Evolutionary conservation across 139 green algal species (phyloP), one percentile per base, ranked within the genome.

Genomic region (Spirogloea muscicola): DNA sequence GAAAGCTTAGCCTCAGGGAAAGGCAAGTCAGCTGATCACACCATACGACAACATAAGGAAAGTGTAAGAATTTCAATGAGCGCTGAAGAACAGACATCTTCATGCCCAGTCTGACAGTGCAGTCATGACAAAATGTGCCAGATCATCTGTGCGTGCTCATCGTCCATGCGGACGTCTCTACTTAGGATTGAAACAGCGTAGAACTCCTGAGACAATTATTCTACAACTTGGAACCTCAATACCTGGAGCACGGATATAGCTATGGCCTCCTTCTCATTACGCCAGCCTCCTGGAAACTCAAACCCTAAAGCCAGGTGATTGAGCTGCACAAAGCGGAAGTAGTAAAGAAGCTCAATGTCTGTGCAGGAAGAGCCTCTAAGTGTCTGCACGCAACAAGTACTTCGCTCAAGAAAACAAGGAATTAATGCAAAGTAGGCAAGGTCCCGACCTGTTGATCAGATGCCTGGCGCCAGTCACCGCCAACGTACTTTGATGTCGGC

Each of bases 281-380:
- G 70, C 92, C 93, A 98, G 9, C 93, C 93, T 29, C 93, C 93
- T 13, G 57, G 13, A 31, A 87, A 89, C 74, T 93, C 88, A 60
- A 95, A 95, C 1, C 73, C 90, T 34, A 95, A 72, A 41, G 89
- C 84, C 48, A 84, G 69, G 62, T 91, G 84, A 13, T 84, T 91
- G 48, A 52, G n/a, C 68, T 77, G 52, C 37, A 25, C 36, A 5
- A 21, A 10, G 51, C 13, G 51, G 5, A 34, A 60, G 51, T 7
- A 34, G 33, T 55, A 55, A 21, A 55, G 21, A n/a, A 55, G 46
- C n/a, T 21, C 46, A 55, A 21, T 55, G 21, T 55, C 46, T 31
- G n/a, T 31, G n/a, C 21, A 55, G 21, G n/a, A 55, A 55, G 21
- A 55, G n/a, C n/a, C 21, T 55, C 46, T 21, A 55, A 21, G 21